A percentile compares a stretch with the other conserved stretches of the same genome.
Conservation (phyloP, 257 asterid species). For the Solanum chilense region DNA sequence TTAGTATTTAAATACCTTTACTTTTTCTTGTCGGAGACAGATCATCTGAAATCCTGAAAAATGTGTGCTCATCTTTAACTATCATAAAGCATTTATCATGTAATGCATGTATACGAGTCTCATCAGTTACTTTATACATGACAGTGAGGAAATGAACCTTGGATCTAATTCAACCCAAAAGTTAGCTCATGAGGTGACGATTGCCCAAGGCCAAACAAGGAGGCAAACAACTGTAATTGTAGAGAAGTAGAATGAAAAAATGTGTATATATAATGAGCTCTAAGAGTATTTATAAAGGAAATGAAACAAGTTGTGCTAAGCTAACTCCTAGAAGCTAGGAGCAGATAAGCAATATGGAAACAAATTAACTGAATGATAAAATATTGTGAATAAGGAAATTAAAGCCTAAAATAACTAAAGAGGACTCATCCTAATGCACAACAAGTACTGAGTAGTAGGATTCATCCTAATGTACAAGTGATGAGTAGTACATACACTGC, state of each 20-base stretch:
- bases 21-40: neutral
- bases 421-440: neutral
- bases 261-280: neutral
- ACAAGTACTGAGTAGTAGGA: neutral
- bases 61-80: neutral
- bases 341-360: neutral
- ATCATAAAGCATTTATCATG: neutral
- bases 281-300: neutral
- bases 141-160: neutral
- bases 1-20: neutral
- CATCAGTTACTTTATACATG: neutral
- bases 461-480: neutral
- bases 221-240: neutral
- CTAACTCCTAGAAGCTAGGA: neutral
- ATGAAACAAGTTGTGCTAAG: neutral
- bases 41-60: neutral
- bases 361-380: neutral
- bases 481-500: neutral
- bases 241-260: neutral
- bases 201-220: neutral
- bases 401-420: neutral
- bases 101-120: neutral
- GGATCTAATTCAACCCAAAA: neutral
- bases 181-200: neutral
- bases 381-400: neutral